Evolutionary conservation across 2,329 filamentous ascomycete genomes (phyloP), one percentile per base, ranked within the genome.

Genomic region (Fusarium sp.): DNA sequence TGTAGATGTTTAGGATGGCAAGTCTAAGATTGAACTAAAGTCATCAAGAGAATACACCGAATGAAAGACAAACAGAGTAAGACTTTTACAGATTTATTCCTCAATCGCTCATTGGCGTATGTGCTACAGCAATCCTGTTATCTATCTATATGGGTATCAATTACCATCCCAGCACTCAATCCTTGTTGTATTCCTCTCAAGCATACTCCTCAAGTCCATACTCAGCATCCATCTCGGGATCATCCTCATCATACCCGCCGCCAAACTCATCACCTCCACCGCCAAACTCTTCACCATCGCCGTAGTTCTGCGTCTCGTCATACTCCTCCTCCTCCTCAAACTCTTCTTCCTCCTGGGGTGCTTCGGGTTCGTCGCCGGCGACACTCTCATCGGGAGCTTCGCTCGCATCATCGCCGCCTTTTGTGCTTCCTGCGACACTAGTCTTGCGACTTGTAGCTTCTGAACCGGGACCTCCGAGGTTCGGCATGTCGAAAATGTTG

Each of bases 401-500:
- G 3, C 77, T 81, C 0, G 77, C 80, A 7, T 83, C 82, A 15
- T 83, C 81, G 1, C 72, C 82, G 11, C 81, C 81, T 18, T 82
- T 72, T 15, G 79, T 78, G 37, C 83, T 84, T 0, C 81, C 82
- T 2, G 80, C 82, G 38, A 81, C 67, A 46, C 82, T 83, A 25
- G 80, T 85, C 79, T 79, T 84, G 57, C 83, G 83, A 64, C 86
- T 88, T 42, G 85, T 87, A 1, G 85, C 84, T 18, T 85, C 85
- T 30, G 87, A 88, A 1, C 87, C 88, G 1, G 86, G 84, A 0
- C 85, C 86, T 4, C 79, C 81, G 38, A 80, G 79, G 71, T 84
- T 83, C 28, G 82, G 80, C 74, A 83, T 80, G 74, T 88, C 86
- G 69, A 91, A 91, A 30, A 92, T 85, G 66, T 85, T 87, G 49